phyloP scores from a whole-genome alignment of 306 rosid species.

The Alnus glutinosa region DNA sequence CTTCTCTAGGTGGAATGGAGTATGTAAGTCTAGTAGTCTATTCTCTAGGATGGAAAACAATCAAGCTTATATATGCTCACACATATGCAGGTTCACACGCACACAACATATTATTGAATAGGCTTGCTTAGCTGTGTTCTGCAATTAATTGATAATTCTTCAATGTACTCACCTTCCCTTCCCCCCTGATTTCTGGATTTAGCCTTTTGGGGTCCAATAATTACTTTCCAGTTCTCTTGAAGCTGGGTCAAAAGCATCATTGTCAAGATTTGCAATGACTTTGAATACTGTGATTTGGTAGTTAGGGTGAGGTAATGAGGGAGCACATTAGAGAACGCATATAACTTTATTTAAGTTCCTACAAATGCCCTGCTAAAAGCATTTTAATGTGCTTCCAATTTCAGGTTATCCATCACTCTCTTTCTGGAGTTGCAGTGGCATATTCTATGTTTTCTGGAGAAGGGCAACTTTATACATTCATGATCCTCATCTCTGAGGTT shows the following conservation, averaged over 20 bases:
- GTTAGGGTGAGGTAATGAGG: background rate
- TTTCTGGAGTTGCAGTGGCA: slow-evolving; percentile 71
- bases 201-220: background rate
- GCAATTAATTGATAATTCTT: background rate
- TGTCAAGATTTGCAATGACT: slow-evolving; percentile 2
- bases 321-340: background rate
- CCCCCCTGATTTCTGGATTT: background rate
- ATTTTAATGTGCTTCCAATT: background rate
- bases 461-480: slow-evolving; percentile 86
- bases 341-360: background rate
- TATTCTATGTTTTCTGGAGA: slow-evolving; percentile 90
- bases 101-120: background rate
- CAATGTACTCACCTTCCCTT: background rate
- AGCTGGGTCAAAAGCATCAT: slow-evolving; percentile 1
- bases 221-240: background rate
- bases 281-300: background rate
- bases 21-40: slow-evolving; percentile 74
- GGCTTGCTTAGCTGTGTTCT: background rate
- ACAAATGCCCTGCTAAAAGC: background rate
- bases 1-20: slow-evolving; percentile 92
- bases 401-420: slow-evolving; percentile 90
- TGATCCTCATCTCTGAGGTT: slow-evolving; percentile 94
- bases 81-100: background rate
- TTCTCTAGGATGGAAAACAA: slow-evolving; percentile 8
- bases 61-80: background rate